Evolutionary conservation across 75 land plant species (phyloP), one percentile per base, ranked within the genome.

Genomic region (Cunninghamia lanceolata): DNA sequence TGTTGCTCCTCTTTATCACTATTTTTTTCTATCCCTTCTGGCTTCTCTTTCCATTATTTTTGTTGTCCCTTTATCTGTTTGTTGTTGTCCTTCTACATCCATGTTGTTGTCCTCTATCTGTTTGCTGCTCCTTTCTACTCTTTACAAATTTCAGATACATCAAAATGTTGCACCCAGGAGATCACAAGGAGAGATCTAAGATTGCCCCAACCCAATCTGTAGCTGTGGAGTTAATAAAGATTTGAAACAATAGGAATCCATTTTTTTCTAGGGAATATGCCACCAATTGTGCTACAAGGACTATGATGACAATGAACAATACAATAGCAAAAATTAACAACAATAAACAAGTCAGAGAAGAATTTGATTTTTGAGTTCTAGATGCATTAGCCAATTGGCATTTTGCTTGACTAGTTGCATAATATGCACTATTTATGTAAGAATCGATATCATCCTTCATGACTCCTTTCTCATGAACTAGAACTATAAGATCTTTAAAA

Each of bases 401-500:
- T 87, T 71, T 91, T 45, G 92, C 94, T 86, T 91, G 91, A 8
- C 63, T 81, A 82, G 92, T 89, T 40, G 87, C 88, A 52, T 84
- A 83, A 73, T 88, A 56, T 0, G 92, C 83, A 17, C 85, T 71
- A 80, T 89, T 91, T 70, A 93, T 85, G 54, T 91, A 83, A 79
- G 92, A 91, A 25, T 85, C 87, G 84, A 93, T 91, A 43, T 93
- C 94, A 84, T 93, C 94, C 40, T 90, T 92, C 86, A 90, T 89
- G 10, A 83, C 91, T 30, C 93, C 93, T 88, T 93, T 93, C 14
- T 93, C 93, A 87, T 92, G 91, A 70, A 93, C 93, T 28, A 93
- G 85, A 21, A 92, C 93, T 40, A 91, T 91, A 73, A 93, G 90
- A 79, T 93, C 94, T 87, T 93, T 92, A n/a, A 84, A 92, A 93